These are phyloP conservation scores for Bromus sterilis DNA, from an alignment of 176 grass and related monocot genomes.

Conservation along the genomic window DNA sequence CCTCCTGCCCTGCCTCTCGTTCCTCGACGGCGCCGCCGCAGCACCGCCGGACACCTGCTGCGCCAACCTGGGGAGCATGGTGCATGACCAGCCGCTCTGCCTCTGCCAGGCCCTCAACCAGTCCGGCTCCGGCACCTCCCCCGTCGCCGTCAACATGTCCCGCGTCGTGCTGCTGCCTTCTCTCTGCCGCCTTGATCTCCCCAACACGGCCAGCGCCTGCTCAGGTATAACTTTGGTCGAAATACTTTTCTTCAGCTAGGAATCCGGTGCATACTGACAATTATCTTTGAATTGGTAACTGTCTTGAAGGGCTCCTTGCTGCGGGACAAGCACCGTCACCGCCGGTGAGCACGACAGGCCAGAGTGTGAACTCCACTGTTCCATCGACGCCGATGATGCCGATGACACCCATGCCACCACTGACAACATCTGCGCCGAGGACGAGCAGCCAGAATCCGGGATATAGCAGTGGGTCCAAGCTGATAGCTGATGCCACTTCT, in stretches of 20 bases:
- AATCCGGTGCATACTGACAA: background rate
- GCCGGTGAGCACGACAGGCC: slow-evolving; percentile 14
- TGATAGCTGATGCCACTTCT: background rate
- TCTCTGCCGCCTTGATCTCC: slow-evolving; percentile 65
- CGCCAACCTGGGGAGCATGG: slow-evolving; percentile 49
- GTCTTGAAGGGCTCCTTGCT: slow-evolving; percentile 23
- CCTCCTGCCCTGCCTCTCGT: slow-evolving; percentile 59
- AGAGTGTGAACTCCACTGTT: slow-evolving; percentile 5
- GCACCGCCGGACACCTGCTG: slow-evolving; percentile 64
- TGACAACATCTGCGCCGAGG: slow-evolving; percentile 23
- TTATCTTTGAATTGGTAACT: background rate
- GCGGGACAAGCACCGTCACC: slow-evolving; percentile 7
- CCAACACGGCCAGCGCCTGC: slow-evolving; percentile 26
- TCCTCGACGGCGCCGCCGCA: slow-evolving; percentile 22
- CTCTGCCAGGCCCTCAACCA: slow-evolving; percentile 62
- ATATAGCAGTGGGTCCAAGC: slow-evolving; percentile 42
- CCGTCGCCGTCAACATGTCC: slow-evolving; percentile 54
- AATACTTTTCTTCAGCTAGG: background rate
- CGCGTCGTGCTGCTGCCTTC: slow-evolving; percentile 42
- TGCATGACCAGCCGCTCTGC: slow-evolving; percentile 59
- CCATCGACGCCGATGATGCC: slow-evolving; percentile 3
- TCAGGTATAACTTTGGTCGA: slow-evolving; percentile 17
- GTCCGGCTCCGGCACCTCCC: slow-evolving; percentile 27
- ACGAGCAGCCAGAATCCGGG: slow-evolving; percentile 31
- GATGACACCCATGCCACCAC: background rate